These are phyloP conservation scores for Stygiomarasmius scandens DNA, from an alignment of 1,284 basidiomycete genomes.

Conservation along the genomic window DNA sequence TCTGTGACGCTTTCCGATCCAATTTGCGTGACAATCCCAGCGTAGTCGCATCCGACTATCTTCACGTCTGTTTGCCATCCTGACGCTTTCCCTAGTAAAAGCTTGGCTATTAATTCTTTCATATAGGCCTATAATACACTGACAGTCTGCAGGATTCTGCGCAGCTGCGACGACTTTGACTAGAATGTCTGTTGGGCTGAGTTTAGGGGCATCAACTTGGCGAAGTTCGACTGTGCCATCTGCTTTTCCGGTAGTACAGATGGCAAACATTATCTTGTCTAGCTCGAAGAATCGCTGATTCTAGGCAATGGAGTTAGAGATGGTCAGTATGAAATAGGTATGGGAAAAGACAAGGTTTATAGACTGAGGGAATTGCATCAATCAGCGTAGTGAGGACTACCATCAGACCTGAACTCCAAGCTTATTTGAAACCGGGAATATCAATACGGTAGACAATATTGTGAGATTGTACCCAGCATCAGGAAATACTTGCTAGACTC, in stretches of 20 bases:
- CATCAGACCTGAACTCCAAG: no score
- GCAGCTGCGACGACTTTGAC: conserved; percentile 8
- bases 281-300: no score
- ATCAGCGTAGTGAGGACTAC: no score
- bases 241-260: conserved; percentile 9
- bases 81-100: neutral
- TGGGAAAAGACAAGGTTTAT: no score
- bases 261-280: conserved; percentile 16
- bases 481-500: no score
- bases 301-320: no score
- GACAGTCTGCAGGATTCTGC: conserved; percentile 6
- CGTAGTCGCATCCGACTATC: conserved; percentile 1
- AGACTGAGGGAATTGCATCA: no score
- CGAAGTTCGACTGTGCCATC: conserved; percentile 5
- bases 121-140: no score
- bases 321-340: no score
- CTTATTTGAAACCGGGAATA: no score
- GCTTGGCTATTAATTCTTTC: neutral
- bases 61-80: neutral
- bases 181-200: neutral
- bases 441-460: no score
- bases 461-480: no score
- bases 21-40: conserved; percentile 20
- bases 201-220: conserved; percentile 3
- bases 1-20: conserved; percentile 25